Percentiles rank a stretch among this genome's conserved stretches.
These are phyloP conservation scores for Pterocarpus macrocarpus DNA, from an alignment of 306 rosid species.

Conservation along the genomic window DNA sequence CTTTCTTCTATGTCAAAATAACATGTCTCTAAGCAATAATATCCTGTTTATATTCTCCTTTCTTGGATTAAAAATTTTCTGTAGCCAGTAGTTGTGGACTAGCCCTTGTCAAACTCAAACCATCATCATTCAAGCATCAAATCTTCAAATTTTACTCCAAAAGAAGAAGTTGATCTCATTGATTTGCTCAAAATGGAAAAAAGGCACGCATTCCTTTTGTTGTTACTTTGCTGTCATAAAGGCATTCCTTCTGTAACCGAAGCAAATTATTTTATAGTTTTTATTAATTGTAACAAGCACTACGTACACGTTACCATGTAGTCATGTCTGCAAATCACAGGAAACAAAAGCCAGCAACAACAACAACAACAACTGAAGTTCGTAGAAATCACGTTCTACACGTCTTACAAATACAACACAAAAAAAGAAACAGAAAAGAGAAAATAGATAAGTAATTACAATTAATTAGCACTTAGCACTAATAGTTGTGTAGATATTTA, in stretches of 20 bases:
- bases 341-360: constrained; percentile 12
- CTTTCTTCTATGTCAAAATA: no score
- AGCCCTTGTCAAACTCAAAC: constrained; percentile 37
- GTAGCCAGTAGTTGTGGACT: not conserved
- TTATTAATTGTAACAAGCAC: constrained; percentile 10
- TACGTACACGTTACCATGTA: not conserved
- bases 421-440: not conserved
- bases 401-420: not conserved
- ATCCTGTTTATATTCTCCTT: not conserved
- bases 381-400: not conserved
- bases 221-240: not conserved
- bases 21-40: not conserved
- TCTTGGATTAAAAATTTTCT: not conserved
- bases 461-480: no score
- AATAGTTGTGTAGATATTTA: not conserved
- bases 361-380: not conserved
- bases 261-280: not conserved
- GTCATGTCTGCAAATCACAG: not conserved
- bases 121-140: constrained; percentile 37
- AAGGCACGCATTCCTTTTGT: not conserved
- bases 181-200: constrained; percentile 14
- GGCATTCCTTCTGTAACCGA: not conserved
- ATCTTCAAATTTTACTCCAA: constrained; percentile 9
- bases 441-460: not conserved
- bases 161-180: constrained; percentile 3